Evolutionary conservation across 2,329 filamentous ascomycete genomes (phyloP).

Genomic region (Colletotrichum sp.): DNA sequence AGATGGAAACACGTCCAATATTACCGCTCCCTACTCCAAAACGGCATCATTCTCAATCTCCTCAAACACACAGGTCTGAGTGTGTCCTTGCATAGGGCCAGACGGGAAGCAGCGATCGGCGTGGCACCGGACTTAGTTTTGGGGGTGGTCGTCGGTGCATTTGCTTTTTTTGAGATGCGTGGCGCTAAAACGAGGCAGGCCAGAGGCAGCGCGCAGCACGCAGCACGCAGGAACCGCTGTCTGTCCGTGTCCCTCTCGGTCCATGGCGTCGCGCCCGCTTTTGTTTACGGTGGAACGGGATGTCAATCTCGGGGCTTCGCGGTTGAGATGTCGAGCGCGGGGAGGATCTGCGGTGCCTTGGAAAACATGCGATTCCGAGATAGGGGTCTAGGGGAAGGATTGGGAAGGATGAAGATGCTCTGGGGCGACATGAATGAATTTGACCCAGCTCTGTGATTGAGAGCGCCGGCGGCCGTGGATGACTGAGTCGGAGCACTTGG

Average conservation of each 20-base stretch:
- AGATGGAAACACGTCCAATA: not conserved
- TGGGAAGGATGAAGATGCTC: not conserved
- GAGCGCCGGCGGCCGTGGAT: not conserved
- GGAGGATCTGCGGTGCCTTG: not conserved
- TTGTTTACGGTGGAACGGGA: not conserved
- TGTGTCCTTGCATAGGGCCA: not conserved
- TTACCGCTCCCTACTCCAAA: not conserved
- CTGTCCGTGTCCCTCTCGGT: conserved; percentile 6
- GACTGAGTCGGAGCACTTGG: not conserved
- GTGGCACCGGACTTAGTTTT: not conserved
- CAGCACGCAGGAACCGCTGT: not conserved
- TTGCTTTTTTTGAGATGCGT: not conserved
- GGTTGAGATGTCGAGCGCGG: not conserved
- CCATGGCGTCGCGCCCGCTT: not conserved
- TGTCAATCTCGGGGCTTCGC: not conserved
- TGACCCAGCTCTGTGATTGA: not conserved
- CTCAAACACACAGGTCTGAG: not conserved
- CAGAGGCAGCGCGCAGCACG: not conserved
- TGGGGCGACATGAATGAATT: not conserved
- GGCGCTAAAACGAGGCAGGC: not conserved
- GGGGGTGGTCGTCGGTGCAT: not conserved
- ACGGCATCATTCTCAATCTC: not conserved
- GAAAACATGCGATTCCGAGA: not conserved
- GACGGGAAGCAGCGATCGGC: not conserved
- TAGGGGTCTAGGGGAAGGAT: not conserved